Conservation (phyloP, 2,329 filamentous ascomycete genomes). For the Neophaeococcomyces aloes region DNA sequence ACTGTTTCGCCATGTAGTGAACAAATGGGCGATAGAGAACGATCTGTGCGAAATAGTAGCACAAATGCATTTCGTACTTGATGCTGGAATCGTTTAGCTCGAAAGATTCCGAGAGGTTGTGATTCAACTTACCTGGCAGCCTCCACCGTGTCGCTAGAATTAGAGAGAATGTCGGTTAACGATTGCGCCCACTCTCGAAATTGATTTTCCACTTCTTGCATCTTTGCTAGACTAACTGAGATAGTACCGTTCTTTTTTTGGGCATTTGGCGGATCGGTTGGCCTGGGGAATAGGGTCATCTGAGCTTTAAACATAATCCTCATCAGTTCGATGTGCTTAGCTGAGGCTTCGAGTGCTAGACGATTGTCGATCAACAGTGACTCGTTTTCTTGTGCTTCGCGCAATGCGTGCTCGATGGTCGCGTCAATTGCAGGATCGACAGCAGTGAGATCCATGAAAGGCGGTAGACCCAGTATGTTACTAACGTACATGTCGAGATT, state of each 20-base stretch:
- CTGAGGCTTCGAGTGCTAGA: slow-evolving; percentile 12
- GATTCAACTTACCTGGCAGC: no score
- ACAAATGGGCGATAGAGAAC: slow-evolving; percentile 21
- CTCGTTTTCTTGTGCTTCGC: slow-evolving; percentile 2
- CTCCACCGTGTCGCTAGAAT: background rate
- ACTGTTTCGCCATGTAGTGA: slow-evolving; percentile 17
- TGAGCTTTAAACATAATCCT: slow-evolving; percentile 13
- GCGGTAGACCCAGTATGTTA: slow-evolving; percentile 13
- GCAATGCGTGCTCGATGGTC: slow-evolving; percentile 1
- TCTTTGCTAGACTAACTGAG: slow-evolving; percentile 9
- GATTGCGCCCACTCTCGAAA: slow-evolving; percentile 13
- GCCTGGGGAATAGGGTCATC: slow-evolving; percentile 13
- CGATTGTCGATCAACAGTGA: slow-evolving; percentile 8
- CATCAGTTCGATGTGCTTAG: slow-evolving; percentile 14
- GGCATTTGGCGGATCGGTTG: slow-evolving; percentile 9
- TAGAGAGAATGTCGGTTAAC: slow-evolving; percentile 6
- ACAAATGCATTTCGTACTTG: slow-evolving; percentile 15
- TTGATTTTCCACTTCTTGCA: slow-evolving; percentile 13
- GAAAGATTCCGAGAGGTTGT: no score
- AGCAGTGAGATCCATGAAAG: slow-evolving; percentile 13
- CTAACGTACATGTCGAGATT: slow-evolving; percentile 17
- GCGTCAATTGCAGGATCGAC: slow-evolving; percentile 13
- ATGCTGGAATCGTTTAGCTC: slow-evolving; percentile 6
- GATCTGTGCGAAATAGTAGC: slow-evolving; percentile 19
- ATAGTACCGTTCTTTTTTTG: slow-evolving; percentile 9